Evolutionary conservation across 1,284 basidiomycete species (phyloP), one percentile per base, ranked within the genome.

Genomic region (Pseudozyma pruni): DNA sequence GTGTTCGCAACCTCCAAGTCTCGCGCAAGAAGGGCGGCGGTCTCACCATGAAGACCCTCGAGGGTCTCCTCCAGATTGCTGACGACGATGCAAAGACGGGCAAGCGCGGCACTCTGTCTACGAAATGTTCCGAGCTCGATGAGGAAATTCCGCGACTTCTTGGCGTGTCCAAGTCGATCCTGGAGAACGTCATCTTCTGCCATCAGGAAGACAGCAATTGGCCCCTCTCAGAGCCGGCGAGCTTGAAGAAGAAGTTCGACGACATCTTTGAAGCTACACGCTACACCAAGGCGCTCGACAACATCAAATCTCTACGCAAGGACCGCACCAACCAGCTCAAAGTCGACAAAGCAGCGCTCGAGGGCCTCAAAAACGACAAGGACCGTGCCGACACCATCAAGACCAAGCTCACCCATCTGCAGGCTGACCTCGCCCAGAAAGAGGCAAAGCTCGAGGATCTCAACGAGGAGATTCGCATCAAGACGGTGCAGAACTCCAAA

Each of bases 121-220:
- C 79, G 19, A 74, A 75, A 32, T 81, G 80, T 55, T 77, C 79
- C 32, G 94, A 97, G 83, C 91, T 99, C 86, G 95, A 98, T 80
- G 85, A 88, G 14, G 96, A 98, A 83, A 94, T 98, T 90, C 59
- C 85, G 92, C 11, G 88, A 8, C 67, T 76, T 14, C 71, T 98
- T n/a, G 96, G 96, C 39, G 95, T 98, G 3, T 96, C 93, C 11
- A 94, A 93, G 82, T 90, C 94, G 8, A 95, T 99, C 44, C 88
- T 98, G 19, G 95, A 98, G 79, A 98, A 97, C 80, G 95, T 98
- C 78, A 98, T 99, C 62, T 98, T 99, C 80, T 99, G 96, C 83
- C 96, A 99, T 83, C 96, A 99, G 84, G 96, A 99, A 80, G 96
- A 99, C 58, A 94, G 93, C 0, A 97, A 94, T 78, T 99, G 96